Evolutionary conservation across 768 basidiomycete genomes (phyloP).

Genomic region (Termitomyces sp.): DNA sequence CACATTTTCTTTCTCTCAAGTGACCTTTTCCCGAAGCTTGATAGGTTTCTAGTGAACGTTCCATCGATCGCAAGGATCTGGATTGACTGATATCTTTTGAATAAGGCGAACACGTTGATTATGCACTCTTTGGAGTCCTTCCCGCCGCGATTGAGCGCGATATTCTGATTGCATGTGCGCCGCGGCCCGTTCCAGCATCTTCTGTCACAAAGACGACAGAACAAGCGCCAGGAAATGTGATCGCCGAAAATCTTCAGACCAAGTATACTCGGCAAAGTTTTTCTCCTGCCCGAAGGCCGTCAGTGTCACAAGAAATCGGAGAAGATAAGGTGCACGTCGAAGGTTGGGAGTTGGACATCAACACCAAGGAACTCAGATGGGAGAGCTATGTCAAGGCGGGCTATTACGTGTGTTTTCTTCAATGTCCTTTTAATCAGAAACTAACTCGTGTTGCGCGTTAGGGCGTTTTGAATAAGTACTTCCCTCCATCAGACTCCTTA

Average conservation of each 20-base stretch:
- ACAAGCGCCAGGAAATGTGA: constrained; percentile 49
- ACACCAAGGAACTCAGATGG: constrained; percentile 71
- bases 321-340: constrained; percentile 44
- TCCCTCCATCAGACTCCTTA: constrained; percentile 24
- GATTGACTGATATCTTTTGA: neutral
- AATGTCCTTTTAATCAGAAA: neutral
- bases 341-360: constrained; percentile 75
- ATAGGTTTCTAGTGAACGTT: constrained; percentile 33
- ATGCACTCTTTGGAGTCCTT: constrained; percentile 79
- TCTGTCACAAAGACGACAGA: constrained; percentile 24
- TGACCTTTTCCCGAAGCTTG: constrained; percentile 26
- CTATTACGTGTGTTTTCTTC: constrained; percentile 58
- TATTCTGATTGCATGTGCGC: constrained; percentile 74
- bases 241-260: constrained; percentile 58
- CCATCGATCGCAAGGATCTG: neutral
- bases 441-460: constrained; percentile 18
- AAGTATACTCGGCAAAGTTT: constrained; percentile 64
- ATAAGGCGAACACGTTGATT: constrained; percentile 82
- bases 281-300: constrained; percentile 42
- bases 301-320: constrained; percentile 23
- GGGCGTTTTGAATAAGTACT: constrained; percentile 70
- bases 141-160: constrained; percentile 86
- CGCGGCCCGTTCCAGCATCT: constrained; percentile 30
- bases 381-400: constrained; percentile 88
- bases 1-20: neutral